Conservation (phyloP, 1,284 basidiomycete genomes). For the Dichomitus squalens region DNA sequence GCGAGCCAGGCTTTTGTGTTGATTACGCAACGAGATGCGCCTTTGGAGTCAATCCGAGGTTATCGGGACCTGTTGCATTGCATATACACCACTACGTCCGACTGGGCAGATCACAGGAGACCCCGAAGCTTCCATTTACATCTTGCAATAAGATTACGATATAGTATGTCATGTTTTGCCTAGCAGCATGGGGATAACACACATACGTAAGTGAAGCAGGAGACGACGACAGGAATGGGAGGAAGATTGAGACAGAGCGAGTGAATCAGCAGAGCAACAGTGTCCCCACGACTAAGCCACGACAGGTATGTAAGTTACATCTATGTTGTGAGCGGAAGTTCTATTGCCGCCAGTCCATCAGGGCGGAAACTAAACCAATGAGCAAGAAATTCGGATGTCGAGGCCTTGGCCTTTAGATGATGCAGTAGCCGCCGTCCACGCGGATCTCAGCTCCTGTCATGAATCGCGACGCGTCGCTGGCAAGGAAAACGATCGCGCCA, state of each 20-base stretch:
- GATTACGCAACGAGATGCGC: too few species aligned
- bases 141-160: slow-evolving; percentile 20
- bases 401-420: slow-evolving; percentile 46
- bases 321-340: slow-evolving; percentile 18
- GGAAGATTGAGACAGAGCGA: slow-evolving; percentile 3
- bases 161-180: slow-evolving; percentile 14
- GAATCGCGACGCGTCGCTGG: slow-evolving; percentile 84
- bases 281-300: slow-evolving; percentile 22
- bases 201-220: not conserved
- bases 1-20: too few species aligned
- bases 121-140: slow-evolving; percentile 9
- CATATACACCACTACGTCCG: too few species aligned
- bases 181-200: not conserved
- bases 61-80: too few species aligned
- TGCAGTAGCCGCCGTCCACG: slow-evolving; percentile 86
- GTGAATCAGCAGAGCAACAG: slow-evolving; percentile 20
- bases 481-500: slow-evolving; percentile 85
- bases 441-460: slow-evolving; percentile 85
- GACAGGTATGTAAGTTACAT: slow-evolving; percentile 19
- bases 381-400: not conserved
- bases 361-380: slow-evolving; percentile 3
- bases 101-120: too few species aligned
- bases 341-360: slow-evolving; percentile 14
- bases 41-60: too few species aligned
- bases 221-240: not conserved